Evolutionary conservation across 2,329 filamentous ascomycete genomes (phyloP).

Genomic region (Eutypa lata): DNA sequence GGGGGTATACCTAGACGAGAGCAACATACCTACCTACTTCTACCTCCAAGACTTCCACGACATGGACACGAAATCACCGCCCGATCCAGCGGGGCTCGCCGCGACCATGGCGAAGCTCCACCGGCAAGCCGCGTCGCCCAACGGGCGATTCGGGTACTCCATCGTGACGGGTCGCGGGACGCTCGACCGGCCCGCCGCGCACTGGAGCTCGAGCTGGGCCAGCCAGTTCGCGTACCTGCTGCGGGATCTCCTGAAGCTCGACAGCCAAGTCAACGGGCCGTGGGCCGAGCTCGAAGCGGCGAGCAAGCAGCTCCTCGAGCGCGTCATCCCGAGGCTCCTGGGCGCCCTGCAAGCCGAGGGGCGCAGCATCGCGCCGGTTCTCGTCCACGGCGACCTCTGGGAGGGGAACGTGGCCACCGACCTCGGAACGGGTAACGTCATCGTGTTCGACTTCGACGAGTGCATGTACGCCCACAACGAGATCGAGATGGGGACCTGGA

Average conservation of each 20-base stretch:
- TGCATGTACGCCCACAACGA: slow-evolving; percentile 16
- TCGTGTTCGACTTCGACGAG: slow-evolving; percentile 12
- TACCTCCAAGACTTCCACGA: slow-evolving; percentile 11
- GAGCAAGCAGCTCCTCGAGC: slow-evolving; percentile 6
- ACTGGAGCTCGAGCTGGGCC: slow-evolving; percentile 15
- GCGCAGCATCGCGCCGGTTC: slow-evolving; percentile 3
- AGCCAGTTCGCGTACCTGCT: slow-evolving; percentile 15
- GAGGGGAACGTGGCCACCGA: slow-evolving; percentile 9
- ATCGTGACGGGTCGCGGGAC: slow-evolving; percentile 9
- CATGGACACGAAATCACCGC: slow-evolving; percentile 8
- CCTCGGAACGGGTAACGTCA: slow-evolving; percentile 5
- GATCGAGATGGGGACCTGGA: slow-evolving; percentile 14
- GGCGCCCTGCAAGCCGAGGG: slow-evolving; percentile 10
- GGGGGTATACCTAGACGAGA: too few species aligned
- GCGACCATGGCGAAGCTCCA: slow-evolving; percentile 11
- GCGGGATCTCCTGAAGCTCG: slow-evolving; percentile 14
- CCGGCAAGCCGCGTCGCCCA: slow-evolving; percentile 6
- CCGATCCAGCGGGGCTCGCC: slow-evolving; percentile 9
- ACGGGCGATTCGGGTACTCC: slow-evolving; percentile 14
- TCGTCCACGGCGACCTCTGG: slow-evolving; percentile 14
- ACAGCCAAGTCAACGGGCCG: slow-evolving; percentile 17
- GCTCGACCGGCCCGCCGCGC: slow-evolving; percentile 2
- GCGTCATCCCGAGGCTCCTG: slow-evolving; percentile 12
- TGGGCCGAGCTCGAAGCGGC: slow-evolving; percentile 13
- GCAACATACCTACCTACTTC: slow-evolving; percentile 12